Percentiles rank a stretch among this genome's conserved stretches.
These are phyloP conservation scores for Eutrema salsugineum DNA, from an alignment of 441 rosid genomes.

Conservation along the genomic window DNA sequence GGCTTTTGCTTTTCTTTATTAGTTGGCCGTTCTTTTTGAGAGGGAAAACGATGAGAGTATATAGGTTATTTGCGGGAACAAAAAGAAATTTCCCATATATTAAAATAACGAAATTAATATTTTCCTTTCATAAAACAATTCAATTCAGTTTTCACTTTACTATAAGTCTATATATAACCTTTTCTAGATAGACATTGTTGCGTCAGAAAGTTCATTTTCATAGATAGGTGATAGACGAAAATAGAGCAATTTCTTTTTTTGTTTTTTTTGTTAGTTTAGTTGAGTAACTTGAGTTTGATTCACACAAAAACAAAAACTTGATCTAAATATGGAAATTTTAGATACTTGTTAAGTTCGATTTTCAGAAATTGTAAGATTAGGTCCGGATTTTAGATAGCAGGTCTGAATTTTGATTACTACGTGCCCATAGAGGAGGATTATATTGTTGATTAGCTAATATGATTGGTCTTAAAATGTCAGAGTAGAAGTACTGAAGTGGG, in stretches of 20 bases:
- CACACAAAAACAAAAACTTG: not conserved
- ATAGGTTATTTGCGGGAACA: no score
- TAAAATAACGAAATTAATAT: no score
- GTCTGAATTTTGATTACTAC: not conserved
- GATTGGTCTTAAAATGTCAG: constrained; percentile 18
- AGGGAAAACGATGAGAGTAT: not conserved
- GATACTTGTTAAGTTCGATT: not conserved
- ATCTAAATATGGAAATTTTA: not conserved
- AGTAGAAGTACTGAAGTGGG: constrained; percentile 18
- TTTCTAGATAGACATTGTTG: not conserved
- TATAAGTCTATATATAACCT: not conserved
- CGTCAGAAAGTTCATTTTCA: not conserved
- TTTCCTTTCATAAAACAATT: not conserved
- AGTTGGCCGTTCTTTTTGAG: constrained; percentile 26
- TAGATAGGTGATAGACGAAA: not conserved
- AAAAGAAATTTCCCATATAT: no score
- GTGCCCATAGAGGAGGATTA: not conserved
- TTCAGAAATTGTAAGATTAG: not conserved
- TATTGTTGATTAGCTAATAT: constrained; percentile 2
- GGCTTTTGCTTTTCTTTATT: constrained; percentile 28
- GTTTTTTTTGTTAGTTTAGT: not conserved
- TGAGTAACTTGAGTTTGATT: not conserved
- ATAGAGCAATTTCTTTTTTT: no score
- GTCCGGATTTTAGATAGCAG: not conserved
- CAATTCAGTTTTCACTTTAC: not conserved